Percentiles rank a stretch among this genome's conserved stretches.
phyloP scores from a whole-genome alignment of 176 grass and related monocot species.

The Juncus inflexus region DNA sequence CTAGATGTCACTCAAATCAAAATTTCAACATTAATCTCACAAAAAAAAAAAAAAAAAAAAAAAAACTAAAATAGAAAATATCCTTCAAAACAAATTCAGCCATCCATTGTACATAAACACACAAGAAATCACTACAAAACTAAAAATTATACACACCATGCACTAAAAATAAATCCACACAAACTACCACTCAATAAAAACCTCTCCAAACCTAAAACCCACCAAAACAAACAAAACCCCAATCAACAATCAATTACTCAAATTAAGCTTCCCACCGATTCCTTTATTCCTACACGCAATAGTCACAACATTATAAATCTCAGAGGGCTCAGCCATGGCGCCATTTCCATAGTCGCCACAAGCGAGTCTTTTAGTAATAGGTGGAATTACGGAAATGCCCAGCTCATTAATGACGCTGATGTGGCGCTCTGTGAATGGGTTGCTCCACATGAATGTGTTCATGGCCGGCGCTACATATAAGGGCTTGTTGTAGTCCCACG shows the following conservation, averaged over 20 bases:
- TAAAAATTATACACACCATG: too few species aligned
- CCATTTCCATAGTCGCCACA: constrained; percentile 87
- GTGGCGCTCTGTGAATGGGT: constrained; percentile 68
- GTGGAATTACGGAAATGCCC: constrained; percentile 59
- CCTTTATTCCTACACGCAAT: constrained; percentile 42
- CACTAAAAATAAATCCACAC: neutral
- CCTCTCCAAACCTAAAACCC: constrained; percentile 11
- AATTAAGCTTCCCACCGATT: neutral
- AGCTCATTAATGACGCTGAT: constrained; percentile 48
- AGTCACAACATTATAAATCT: constrained; percentile 48
- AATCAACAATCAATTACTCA: neutral
- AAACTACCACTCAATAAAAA: neutral
- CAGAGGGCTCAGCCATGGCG: constrained; percentile 77
- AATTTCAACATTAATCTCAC: too few species aligned
- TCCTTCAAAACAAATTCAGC: too few species aligned
- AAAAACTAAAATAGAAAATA: too few species aligned
- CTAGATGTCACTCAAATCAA: too few species aligned
- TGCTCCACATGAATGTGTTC: constrained; percentile 98
- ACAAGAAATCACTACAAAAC: too few species aligned
- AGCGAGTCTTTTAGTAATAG: constrained; percentile 54
- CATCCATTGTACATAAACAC: too few species aligned
- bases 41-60: too few species aligned
- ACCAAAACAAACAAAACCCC: constrained; percentile 12
- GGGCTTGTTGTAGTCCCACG: constrained; percentile 85
- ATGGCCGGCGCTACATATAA: constrained; percentile 82